A percentile compares a stretch with the other conserved stretches of the same genome.
Evolutionary conservation across 2,329 filamentous ascomycete species (phyloP).

Genomic region (Paracamarosporium sp.): DNA sequence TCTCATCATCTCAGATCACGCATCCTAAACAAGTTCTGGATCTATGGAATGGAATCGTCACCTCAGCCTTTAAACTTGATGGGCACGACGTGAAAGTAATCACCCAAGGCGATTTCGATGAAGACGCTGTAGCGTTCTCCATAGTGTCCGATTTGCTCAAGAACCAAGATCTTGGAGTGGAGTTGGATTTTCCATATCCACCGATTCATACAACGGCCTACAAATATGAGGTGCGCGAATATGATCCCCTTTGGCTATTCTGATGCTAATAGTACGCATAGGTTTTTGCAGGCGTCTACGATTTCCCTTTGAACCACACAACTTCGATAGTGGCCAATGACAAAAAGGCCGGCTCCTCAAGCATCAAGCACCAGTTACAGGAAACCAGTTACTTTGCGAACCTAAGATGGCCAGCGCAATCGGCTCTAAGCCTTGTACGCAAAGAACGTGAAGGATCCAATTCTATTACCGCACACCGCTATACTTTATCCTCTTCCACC

Average conservation of each 20-base stretch:
- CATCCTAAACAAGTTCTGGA: constrained; percentile 55
- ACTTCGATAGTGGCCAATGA: constrained; percentile 44
- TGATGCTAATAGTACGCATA: constrained; percentile 29
- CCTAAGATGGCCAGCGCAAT: constrained; percentile 47
- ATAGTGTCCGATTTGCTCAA: constrained; percentile 53
- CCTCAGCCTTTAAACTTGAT: constrained; percentile 53
- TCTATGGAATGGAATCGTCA: constrained; percentile 55
- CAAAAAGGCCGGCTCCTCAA: constrained; percentile 41
- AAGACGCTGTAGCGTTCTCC: constrained; percentile 54
- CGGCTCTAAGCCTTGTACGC: constrained; percentile 40
- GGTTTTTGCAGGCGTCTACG: constrained; percentile 59
- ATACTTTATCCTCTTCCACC: constrained; percentile 14
- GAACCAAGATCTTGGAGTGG: constrained; percentile 51
- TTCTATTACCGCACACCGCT: constrained; percentile 41
- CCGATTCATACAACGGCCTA: constrained; percentile 27
- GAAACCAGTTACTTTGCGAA: constrained; percentile 51
- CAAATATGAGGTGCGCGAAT: constrained; percentile 28
- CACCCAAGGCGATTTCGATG: constrained; percentile 55
- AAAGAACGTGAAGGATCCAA: constrained; percentile 51
- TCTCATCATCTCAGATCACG: constrained; percentile 51
- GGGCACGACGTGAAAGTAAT: constrained; percentile 51
- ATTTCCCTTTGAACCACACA: constrained; percentile 53
- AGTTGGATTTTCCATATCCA: constrained; percentile 61
- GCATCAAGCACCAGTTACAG: constrained; percentile 53
- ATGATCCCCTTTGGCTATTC: background rate